Evolutionary conservation across 352 stramenopile species (phyloP).

Genomic region (Phytophthora uliginosa): DNA sequence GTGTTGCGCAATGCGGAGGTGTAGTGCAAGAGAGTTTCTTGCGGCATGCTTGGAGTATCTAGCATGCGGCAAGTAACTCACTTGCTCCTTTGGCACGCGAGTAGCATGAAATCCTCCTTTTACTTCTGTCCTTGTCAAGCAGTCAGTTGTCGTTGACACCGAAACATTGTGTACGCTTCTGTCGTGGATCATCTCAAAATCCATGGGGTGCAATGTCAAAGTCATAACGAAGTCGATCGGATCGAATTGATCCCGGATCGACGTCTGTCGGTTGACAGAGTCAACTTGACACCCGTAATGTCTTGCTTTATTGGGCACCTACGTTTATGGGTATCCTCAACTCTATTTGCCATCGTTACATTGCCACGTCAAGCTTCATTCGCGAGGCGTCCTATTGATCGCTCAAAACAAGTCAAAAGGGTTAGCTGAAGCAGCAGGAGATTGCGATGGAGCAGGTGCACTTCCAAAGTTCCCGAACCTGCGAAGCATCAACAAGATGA

Average conservation of each 20-base stretch:
- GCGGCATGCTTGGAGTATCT: neutral
- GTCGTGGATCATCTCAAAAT: no score
- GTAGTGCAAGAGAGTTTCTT: slow-evolving; percentile 8
- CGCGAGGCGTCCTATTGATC: slow-evolving; percentile 9
- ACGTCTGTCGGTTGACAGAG: no score
- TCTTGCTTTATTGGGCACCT: slow-evolving; percentile 5
- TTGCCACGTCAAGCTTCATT: slow-evolving; percentile 22
- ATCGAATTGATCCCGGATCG: no score
- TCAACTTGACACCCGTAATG: no score
- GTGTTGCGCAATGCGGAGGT: slow-evolving; percentile 56
- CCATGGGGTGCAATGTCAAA: no score
- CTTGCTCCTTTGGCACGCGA: slow-evolving; percentile 21
- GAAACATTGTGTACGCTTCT: no score
- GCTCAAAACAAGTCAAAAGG: slow-evolving; percentile 89
- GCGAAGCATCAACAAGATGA: neutral
- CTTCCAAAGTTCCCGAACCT: slow-evolving; percentile 70
- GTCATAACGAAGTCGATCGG: no score
- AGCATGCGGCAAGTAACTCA: slow-evolving; percentile 5
- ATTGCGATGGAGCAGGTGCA: slow-evolving; percentile 45
- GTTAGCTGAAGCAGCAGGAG: slow-evolving; percentile 58
- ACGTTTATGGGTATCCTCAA: slow-evolving; percentile 32
- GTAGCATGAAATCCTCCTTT: slow-evolving; percentile 63
- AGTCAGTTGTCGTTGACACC: no score
- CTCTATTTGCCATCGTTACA: slow-evolving; percentile 40
- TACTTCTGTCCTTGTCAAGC: slow-evolving; percentile 10